phyloP scores from a whole-genome alignment of 169 alveolate genomes.

The Eimeria sp. region DNA sequence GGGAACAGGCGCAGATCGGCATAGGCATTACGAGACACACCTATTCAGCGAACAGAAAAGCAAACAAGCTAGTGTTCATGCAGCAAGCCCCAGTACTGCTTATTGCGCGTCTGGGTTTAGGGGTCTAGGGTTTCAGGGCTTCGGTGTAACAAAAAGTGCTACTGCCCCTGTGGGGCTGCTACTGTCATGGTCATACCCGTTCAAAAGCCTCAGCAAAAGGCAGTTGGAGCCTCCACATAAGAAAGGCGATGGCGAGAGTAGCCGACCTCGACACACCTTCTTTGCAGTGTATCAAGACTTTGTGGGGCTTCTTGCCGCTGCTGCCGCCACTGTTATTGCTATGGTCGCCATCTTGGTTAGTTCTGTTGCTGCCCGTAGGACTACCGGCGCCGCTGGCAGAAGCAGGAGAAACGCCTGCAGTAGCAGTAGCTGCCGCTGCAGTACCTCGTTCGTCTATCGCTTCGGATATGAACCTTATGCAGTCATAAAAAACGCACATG shows the following conservation, averaged over 20 bases:
- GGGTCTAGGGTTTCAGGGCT: neutral
- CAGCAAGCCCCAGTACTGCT: neutral
- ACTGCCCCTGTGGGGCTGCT: conserved; percentile 1
- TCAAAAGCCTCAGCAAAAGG: conserved; percentile 72
- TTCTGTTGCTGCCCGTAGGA: neutral
- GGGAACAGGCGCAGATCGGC: neutral
- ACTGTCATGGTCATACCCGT: conserved; percentile 31
- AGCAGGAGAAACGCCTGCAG: neutral
- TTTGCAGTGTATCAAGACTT: conserved; percentile 71
- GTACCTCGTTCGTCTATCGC: conserved; percentile 21
- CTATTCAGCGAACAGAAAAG: neutral
- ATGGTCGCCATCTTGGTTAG: neutral
- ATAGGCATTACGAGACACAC: neutral
- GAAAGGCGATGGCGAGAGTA: conserved; percentile 74
- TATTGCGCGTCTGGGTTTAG: neutral
- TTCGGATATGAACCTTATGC: conserved; percentile 48
- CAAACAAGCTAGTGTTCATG: neutral
- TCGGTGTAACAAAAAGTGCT: neutral
- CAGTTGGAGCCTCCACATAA: conserved; percentile 65
- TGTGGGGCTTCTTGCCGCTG: neutral
- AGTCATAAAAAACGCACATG: conserved; percentile 52
- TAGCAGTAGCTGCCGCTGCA: conserved; percentile 2
- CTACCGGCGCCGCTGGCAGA: neutral
- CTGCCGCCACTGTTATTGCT: conserved; percentile 5
- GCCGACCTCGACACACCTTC: conserved; percentile 81